A percentile compares a stretch with the other conserved stretches of the same genome.
These are phyloP conservation scores for Thelonectria blattea DNA, from an alignment of 2,329 filamentous ascomycete genomes.

Conservation along the genomic window DNA sequence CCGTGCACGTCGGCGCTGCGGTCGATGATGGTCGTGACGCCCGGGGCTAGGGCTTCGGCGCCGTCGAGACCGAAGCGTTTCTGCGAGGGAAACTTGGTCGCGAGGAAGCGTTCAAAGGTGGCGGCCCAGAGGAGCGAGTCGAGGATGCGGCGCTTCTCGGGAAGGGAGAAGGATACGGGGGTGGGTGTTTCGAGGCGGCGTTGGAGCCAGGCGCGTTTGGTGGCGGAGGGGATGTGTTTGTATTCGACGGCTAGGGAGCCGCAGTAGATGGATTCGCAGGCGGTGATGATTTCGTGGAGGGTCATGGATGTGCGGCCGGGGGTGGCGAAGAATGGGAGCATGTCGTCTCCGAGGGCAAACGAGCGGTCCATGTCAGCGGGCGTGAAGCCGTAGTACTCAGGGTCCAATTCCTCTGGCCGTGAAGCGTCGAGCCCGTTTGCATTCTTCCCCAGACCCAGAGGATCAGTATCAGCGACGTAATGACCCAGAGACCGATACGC, in stretches of 20 bases:
- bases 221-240: constrained; percentile 94
- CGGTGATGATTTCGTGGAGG: constrained; percentile 85
- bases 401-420: constrained; percentile 86
- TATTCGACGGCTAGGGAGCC: constrained; percentile 97
- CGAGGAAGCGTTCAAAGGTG: constrained; percentile 91
- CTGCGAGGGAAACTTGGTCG: constrained; percentile 98
- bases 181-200: constrained; percentile 90
- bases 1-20: constrained; percentile 91
- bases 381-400: constrained; percentile 91
- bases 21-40: constrained; percentile 98
- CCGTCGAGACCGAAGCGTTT: constrained; percentile 98
- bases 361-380: constrained; percentile 90
- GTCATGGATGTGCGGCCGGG: constrained; percentile 91
- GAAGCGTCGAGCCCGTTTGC: constrained; percentile 79
- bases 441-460: constrained; percentile 81
- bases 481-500: constrained; percentile 97
- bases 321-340: constrained; percentile 87
- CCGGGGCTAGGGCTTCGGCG: constrained; percentile 92
- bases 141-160: constrained; percentile 95
- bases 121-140: constrained; percentile 97
- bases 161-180: constrained; percentile 93
- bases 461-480: constrained; percentile 96
- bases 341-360: constrained; percentile 88
- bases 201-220: constrained; percentile 96
- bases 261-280: constrained; percentile 94